Percentiles rank a stretch among this genome's conserved stretches.
phyloP scores from a whole-genome alignment of 352 stramenopile genomes.

The Phytophthora podocarpi region DNA sequence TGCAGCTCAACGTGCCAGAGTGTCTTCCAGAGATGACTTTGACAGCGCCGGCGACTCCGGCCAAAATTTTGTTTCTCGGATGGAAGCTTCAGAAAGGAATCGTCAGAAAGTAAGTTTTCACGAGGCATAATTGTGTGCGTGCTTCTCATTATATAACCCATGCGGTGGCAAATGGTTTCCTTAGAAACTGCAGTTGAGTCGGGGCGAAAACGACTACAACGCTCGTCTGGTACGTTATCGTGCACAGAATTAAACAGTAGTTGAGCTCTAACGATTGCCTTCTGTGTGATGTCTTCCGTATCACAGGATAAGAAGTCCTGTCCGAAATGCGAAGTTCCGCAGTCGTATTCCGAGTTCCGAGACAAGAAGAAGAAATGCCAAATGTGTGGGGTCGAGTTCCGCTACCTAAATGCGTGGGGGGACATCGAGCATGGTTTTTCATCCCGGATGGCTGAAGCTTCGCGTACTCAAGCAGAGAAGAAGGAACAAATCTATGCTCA shows the following conservation, averaged over 20 bases:
- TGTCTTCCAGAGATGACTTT: conserved; percentile 31
- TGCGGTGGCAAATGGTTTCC: background rate
- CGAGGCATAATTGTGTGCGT: too few relatives aligned
- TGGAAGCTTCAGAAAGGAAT: conserved; percentile 82
- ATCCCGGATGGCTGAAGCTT: conserved; percentile 54
- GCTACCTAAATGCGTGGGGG: conserved; percentile 73
- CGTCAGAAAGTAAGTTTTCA: conserved; percentile 73
- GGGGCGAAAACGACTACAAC: conserved; percentile 82
- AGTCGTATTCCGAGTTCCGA: conserved; percentile 84
- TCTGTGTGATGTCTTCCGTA: too few relatives aligned
- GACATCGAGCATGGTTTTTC: conserved; percentile 75
- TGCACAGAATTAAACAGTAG: background rate
- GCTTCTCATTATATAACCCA: too few relatives aligned
- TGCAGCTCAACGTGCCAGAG: conserved; percentile 19
- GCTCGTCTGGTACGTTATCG: conserved; percentile 42
- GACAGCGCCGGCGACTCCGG: conserved; percentile 35
- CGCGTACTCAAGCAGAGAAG: conserved; percentile 44
- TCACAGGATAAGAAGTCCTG: conserved; percentile 83
- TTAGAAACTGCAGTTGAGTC: conserved; percentile 75
- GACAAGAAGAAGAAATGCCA: conserved; percentile 90
- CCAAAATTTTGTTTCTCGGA: conserved; percentile 66
- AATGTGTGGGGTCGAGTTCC: conserved; percentile 78
- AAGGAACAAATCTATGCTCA: conserved; percentile 58
- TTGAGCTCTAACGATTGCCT: background rate
- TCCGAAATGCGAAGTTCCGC: conserved; percentile 62